These are phyloP conservation scores for Alternaria arbusti DNA, from an alignment of 2,329 filamentous ascomycete species.

Conservation along the genomic window DNA sequence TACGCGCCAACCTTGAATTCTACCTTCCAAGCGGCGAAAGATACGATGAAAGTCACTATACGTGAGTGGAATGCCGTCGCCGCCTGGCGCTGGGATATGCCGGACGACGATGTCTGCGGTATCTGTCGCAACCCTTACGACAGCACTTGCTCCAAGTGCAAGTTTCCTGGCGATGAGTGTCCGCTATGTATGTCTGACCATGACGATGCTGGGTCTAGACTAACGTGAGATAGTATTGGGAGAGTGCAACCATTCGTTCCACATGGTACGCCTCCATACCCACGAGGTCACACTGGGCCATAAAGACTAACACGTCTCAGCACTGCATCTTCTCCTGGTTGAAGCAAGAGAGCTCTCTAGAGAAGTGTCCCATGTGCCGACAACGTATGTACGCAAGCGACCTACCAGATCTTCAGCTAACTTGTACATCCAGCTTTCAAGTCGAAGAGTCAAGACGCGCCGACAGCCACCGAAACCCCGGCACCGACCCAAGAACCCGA, in stretches of 20 bases:
- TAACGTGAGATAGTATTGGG: constrained; percentile 73
- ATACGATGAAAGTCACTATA: constrained; percentile 90
- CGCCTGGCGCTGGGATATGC: constrained; percentile 97
- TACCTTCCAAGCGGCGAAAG: neutral
- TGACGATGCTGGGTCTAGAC: neutral
- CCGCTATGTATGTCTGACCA: constrained; percentile 72
- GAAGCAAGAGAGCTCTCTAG: constrained; percentile 89
- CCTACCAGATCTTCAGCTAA: constrained; percentile 16
- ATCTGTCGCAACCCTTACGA: constrained; percentile 99
- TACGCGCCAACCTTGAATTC: constrained; percentile 6
- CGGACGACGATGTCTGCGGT: constrained; percentile 95
- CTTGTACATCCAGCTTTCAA: constrained; percentile 42
- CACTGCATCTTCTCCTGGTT: constrained; percentile 98
- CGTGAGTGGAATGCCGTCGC: constrained; percentile 93
- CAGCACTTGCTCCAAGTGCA: constrained; percentile 96
- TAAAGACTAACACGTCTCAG: constrained; percentile 54
- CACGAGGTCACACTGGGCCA: neutral
- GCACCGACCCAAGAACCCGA: constrained; percentile 21
- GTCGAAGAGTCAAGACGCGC: constrained; percentile 45
- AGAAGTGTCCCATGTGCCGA: constrained; percentile 96
- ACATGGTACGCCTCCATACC: constrained; percentile 70
- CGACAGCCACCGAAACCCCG: constrained; percentile 17
- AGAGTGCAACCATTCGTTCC: constrained; percentile 96
- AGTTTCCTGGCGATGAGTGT: constrained; percentile 96
- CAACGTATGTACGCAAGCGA: constrained; percentile 68